phyloP scores from a whole-genome alignment of 2,329 filamentous ascomycete species.

The Malbranchea cinnamomea region DNA sequence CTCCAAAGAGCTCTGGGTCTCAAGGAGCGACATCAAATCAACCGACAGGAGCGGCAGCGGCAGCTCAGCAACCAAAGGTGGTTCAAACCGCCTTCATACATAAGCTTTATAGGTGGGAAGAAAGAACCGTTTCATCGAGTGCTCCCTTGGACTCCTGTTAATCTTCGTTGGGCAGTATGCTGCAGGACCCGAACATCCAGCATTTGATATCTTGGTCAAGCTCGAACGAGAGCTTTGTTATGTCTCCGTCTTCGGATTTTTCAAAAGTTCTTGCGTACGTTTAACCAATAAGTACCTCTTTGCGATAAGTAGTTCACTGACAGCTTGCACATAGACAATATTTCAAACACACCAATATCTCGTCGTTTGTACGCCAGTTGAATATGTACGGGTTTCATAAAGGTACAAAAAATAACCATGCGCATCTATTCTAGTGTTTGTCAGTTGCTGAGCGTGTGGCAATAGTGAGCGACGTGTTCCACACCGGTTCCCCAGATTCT shows the following conservation, averaged over 20 bases:
- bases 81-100: conserved; percentile 98
- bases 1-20: conserved; percentile 9
- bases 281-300: neutral
- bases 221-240: conserved; percentile 92
- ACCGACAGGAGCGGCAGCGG: conserved; percentile 30
- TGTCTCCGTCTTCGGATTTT: conserved; percentile 94
- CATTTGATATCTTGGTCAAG: conserved; percentile 94
- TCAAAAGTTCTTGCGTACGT: conserved; percentile 94
- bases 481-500: conserved; percentile 83
- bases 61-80: conserved; percentile 84
- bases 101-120: conserved; percentile 84
- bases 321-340: conserved; percentile 54
- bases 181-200: conserved; percentile 84
- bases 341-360: conserved; percentile 98
- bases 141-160: no score
- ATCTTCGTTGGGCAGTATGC: conserved; percentile 51
- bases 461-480: conserved; percentile 92
- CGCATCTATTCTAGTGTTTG: conserved; percentile 9
- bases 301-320: conserved; percentile 10
- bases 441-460: neutral
- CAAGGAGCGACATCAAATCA: conserved; percentile 18
- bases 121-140: no score
- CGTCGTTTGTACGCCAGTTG: conserved; percentile 89
- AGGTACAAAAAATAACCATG: conserved; percentile 40
- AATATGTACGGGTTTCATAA: conserved; percentile 99